phyloP scores from a whole-genome alignment of 1,284 basidiomycete species.

The Coriolopsis trogii region DNA sequence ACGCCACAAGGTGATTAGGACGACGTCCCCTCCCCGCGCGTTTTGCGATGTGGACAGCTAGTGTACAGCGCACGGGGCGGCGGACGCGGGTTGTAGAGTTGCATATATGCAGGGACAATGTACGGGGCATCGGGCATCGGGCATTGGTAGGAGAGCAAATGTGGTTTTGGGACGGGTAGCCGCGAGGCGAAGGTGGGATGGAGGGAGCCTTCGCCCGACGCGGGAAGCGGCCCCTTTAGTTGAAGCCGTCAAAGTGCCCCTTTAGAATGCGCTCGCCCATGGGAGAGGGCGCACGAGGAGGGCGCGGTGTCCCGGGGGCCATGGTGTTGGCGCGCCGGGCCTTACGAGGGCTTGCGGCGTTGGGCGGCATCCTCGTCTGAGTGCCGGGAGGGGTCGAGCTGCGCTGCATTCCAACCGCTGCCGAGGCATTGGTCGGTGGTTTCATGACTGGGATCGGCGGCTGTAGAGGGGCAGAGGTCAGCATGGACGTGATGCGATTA shows the following conservation, averaged over 20 bases:
- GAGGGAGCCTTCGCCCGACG: not conserved
- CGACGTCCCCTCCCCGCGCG: not conserved
- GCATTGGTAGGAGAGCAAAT: too few relatives aligned
- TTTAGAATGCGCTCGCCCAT: slow-evolving; percentile 85
- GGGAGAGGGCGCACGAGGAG: slow-evolving; percentile 74
- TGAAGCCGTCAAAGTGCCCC: slow-evolving; percentile 83
- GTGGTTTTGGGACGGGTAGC: too few relatives aligned
- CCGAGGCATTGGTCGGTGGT: slow-evolving; percentile 17
- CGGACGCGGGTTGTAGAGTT: not conserved
- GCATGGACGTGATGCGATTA: too few relatives aligned
- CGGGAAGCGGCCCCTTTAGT: too few relatives aligned
- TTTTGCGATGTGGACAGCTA: not conserved
- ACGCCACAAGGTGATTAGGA: too few relatives aligned
- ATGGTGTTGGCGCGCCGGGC: slow-evolving; percentile 64
- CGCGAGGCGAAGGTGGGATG: not conserved
- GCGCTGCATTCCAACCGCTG: slow-evolving; percentile 17
- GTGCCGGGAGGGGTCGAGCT: slow-evolving; percentile 21
- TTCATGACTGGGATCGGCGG: slow-evolving; percentile 24
- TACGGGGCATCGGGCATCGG: not conserved
- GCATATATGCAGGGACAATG: not conserved
- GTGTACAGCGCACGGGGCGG: not conserved
- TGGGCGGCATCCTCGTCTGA: slow-evolving; percentile 7
- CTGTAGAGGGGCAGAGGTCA: slow-evolving; percentile 8
- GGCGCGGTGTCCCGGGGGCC: slow-evolving; percentile 43
- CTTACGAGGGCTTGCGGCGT: slow-evolving; percentile 38